These are phyloP conservation scores for Trichoderma sp. DNA, from an alignment of 2,329 filamentous ascomycete genomes.

Conservation along the genomic window DNA sequence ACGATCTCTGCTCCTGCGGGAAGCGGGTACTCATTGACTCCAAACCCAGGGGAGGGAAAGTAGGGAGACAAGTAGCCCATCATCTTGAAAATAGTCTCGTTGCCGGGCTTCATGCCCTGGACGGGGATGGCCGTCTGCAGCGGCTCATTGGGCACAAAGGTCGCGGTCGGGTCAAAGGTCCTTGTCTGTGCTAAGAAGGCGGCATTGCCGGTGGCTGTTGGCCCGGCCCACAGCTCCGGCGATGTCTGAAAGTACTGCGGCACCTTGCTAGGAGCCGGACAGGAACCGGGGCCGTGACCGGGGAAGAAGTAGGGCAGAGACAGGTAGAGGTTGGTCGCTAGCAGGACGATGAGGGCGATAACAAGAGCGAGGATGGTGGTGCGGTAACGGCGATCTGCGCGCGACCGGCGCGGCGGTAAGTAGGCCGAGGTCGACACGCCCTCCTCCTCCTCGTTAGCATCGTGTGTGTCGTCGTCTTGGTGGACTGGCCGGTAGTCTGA, in stretches of 20 bases:
- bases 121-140: constrained; percentile 71
- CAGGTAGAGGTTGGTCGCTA: constrained; percentile 38
- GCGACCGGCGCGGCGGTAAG: constrained; percentile 22
- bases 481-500: constrained; percentile 36
- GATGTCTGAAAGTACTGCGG: constrained; percentile 64
- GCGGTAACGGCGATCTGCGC: constrained; percentile 31
- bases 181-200: constrained; percentile 72
- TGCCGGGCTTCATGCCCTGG: constrained; percentile 52
- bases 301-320: constrained; percentile 35
- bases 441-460: constrained; percentile 22
- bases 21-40: constrained; percentile 68
- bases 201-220: constrained; percentile 66
- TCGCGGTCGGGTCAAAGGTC: constrained; percentile 61
- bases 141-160: constrained; percentile 67
- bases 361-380: constrained; percentile 34
- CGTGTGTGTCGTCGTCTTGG: constrained; percentile 32
- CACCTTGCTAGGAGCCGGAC: constrained; percentile 42
- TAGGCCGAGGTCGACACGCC: constrained; percentile 1
- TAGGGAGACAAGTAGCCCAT: constrained; percentile 69
- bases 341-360: constrained; percentile 37
- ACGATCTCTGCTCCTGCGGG: constrained; percentile 66
- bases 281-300: constrained; percentile 28
- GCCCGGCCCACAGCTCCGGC: constrained; percentile 60
- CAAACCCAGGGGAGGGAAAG: constrained; percentile 69
- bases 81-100: constrained; percentile 67